These are phyloP conservation scores for Tephrocybe sp. DNA, from an alignment of 768 basidiomycete genomes.

Conservation along the genomic window DNA sequence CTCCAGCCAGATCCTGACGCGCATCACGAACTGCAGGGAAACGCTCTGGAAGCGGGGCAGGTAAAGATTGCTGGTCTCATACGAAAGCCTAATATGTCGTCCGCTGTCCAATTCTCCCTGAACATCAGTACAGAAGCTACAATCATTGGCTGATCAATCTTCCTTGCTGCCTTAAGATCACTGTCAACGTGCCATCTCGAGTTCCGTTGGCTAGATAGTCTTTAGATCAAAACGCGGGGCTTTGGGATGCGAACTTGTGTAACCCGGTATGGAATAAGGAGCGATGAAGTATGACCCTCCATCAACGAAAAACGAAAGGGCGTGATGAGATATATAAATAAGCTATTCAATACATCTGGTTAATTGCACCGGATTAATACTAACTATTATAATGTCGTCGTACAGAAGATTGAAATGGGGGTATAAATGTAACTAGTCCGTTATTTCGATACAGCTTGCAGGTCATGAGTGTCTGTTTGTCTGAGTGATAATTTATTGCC, in stretches of 20 bases:
- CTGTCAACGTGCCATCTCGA: background rate
- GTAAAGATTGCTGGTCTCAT: slow-evolving; percentile 2
- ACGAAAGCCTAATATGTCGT: slow-evolving; percentile 4
- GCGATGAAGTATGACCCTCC: background rate
- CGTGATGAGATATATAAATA: too few relatives aligned
- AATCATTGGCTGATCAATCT: background rate
- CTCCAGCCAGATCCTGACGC: background rate
- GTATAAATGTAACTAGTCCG: too few relatives aligned
- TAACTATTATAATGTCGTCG: too few relatives aligned
- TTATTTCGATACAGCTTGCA: too few relatives aligned
- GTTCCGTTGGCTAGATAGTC: background rate
- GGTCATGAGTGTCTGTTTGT: background rate
- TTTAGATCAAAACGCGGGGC: slow-evolving; percentile 3
- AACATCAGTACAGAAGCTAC: slow-evolving; percentile 7
- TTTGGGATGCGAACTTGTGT: too few relatives aligned
- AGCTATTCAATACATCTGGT: too few relatives aligned
- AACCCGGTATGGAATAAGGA: background rate
- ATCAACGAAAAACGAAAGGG: too few relatives aligned
- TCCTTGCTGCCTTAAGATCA: background rate
- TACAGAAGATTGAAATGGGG: too few relatives aligned
- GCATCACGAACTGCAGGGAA: background rate
- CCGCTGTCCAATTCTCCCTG: slow-evolving; percentile 7
- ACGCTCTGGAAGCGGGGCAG: background rate
- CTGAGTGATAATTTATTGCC: background rate
- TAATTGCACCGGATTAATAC: too few relatives aligned